Base-by-base conservation (phyloP, 768 basidiomycete species). In the Boletus rufocinnamomeus region DNA sequence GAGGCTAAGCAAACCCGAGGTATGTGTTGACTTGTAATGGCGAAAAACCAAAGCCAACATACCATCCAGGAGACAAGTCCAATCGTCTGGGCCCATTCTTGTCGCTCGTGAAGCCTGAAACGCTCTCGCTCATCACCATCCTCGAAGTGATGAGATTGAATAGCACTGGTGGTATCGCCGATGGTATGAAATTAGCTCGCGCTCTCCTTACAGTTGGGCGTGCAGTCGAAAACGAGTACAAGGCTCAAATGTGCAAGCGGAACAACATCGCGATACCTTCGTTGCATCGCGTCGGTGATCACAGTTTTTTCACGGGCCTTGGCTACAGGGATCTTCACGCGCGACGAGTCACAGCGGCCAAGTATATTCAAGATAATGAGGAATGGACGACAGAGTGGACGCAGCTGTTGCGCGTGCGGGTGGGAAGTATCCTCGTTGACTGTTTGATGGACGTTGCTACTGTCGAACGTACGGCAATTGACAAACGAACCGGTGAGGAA, bases 181-280 rank as follows among this genome's bases (percentile, higher is more conserved):
- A 87, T 41, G 95, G 95, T 5, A 92, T 96, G 88, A 96, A 97
- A 74, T 88, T 93, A 0, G 82, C 94, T 1, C 81, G 93, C 0
- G 92, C 91, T 0, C 78, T 97, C 58, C 76, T 97, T 23, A 73
- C 81, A 0, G 82, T 98, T 23, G 96, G 95, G 0, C 85, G 82
- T 58, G 90, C 89, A 0, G 84, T 98, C 37, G 96, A 98, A 76
- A 81, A 84, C 50, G 95, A 98, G 77, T 91, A 95, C 78, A 90
- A 95, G 71, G 86, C 91, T 3, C 81, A 90, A 69, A 85, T 93
- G 68, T 88, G 87, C 75, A 84, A 81, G 66, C 79, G 78, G 65
- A 80, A 85, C 69, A 77, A 84, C 40, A 85, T 91, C 30, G 74
- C 76, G 2, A 45, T 86, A 6, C 81, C 83, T 0, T 59, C 69